phyloP scores from a whole-genome alignment of 2,329 filamentous ascomycete species.

The Zalaria sp. region DNA sequence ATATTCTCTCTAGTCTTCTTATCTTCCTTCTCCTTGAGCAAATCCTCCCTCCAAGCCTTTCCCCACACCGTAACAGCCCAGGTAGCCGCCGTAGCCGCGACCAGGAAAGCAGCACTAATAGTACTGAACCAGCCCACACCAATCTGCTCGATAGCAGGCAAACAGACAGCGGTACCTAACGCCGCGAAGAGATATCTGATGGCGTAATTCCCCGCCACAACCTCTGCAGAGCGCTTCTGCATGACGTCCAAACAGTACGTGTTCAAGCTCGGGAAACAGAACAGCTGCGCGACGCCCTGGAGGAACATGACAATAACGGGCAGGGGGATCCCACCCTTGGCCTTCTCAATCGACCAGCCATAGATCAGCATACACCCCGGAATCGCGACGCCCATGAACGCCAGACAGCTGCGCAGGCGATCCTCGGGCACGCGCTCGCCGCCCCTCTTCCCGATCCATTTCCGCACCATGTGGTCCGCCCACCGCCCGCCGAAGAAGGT shows the following conservation, averaged over 20 bases:
- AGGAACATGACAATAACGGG: conserved; percentile 62
- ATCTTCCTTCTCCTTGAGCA: conserved; percentile 7
- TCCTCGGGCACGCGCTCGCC: conserved; percentile 54
- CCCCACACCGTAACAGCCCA: conserved; percentile 38
- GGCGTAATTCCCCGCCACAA: conserved; percentile 64
- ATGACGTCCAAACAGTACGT: conserved; percentile 76
- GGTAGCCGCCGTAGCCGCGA: conserved; percentile 27
- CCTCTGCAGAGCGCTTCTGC: conserved; percentile 55
- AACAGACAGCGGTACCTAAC: conserved; percentile 52
- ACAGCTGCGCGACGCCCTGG: conserved; percentile 60
- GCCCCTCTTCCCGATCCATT: conserved; percentile 44
- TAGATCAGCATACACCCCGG: conserved; percentile 53
- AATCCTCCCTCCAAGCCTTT: conserved; percentile 12
- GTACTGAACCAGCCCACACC: conserved; percentile 75
- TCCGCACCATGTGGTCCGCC: conserved; percentile 52
- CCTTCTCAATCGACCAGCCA: conserved; percentile 47
- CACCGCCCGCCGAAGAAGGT: conserved; percentile 60
- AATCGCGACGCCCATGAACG: conserved; percentile 42
- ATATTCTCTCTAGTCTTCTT: background rate
- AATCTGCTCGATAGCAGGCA: conserved; percentile 60
- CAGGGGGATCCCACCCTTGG: conserved; percentile 40
- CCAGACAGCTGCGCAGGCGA: conserved; percentile 44
- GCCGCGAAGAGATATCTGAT: conserved; percentile 64
- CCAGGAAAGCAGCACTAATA: conserved; percentile 46
- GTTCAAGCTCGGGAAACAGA: conserved; percentile 63